Conservation (phyloP, 2,329 filamentous ascomycete species). For the Phoma sp. region DNA sequence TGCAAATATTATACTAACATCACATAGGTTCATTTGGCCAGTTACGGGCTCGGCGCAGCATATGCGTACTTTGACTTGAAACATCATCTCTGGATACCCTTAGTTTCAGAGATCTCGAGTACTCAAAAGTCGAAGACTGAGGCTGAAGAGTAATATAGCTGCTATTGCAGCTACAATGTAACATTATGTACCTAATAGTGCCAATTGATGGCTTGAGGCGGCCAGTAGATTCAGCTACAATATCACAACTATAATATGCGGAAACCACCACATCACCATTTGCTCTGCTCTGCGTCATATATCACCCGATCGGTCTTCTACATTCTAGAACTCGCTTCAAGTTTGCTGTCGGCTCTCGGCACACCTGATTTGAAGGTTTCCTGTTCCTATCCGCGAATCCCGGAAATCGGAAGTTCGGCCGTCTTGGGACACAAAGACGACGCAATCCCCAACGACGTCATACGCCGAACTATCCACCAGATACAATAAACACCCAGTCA, state of each 20-base stretch:
- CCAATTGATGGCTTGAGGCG: not conserved
- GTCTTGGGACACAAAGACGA: conserved; percentile 7
- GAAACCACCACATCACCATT: not conserved
- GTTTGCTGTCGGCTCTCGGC: conserved; percentile 4
- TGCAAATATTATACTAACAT: conserved; percentile 2
- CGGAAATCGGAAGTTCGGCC: conserved; percentile 5
- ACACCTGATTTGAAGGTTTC: not conserved
- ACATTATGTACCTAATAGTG: not conserved
- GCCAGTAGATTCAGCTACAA: not conserved
- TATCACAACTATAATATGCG: not conserved
- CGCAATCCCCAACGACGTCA: conserved; percentile 20
- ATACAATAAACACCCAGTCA: not conserved
- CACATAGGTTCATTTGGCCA: conserved; percentile 13
- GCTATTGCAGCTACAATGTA: not conserved
- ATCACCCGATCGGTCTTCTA: not conserved
- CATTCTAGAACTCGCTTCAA: not conserved
- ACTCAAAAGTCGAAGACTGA: not conserved
- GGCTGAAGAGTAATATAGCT: not conserved
- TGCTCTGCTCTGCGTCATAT: not conserved
- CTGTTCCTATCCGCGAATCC: not conserved
- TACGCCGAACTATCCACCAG: not conserved
- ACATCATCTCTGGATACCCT: conserved; percentile 23
- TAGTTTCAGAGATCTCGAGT: conserved; percentile 13
- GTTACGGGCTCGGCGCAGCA: conserved; percentile 16
- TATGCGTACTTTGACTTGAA: conserved; percentile 25